Evolutionary conservation across 371 early-diverging fungal genomes (phyloP).

Genomic region (Lichtheimia ramosa): DNA sequence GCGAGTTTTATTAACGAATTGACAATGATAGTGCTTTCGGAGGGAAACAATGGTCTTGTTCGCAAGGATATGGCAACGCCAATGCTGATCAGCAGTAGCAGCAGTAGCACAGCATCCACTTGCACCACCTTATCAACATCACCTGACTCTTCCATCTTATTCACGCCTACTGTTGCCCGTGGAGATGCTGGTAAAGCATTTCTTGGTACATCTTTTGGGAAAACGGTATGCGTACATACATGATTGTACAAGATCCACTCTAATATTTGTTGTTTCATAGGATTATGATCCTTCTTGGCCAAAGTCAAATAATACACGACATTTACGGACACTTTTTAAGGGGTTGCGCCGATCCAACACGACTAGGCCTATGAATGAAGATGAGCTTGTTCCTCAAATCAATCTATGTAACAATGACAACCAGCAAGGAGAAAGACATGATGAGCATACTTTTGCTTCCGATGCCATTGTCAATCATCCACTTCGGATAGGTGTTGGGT

Average conservation of each 20-base stretch:
- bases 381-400: slow-evolving; percentile 22
- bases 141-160: not conserved
- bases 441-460: slow-evolving; percentile 39
- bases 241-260: too few relatives aligned
- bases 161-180: not conserved
- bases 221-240: not conserved
- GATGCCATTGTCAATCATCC: slow-evolving; percentile 56
- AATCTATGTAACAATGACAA: slow-evolving; percentile 40
- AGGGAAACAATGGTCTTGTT: not conserved
- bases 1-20: not conserved
- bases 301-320: not conserved
- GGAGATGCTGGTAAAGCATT: slow-evolving; percentile 3
- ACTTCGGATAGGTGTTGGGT: slow-evolving; percentile 42
- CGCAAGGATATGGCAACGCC: not conserved
- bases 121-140: slow-evolving; percentile 6
- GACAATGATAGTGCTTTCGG: not conserved
- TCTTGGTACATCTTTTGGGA: not conserved
- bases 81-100: slow-evolving; percentile 2
- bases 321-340: slow-evolving; percentile 8
- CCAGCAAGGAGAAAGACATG: slow-evolving; percentile 12
- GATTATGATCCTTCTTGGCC: not conserved
- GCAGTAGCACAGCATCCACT: slow-evolving; percentile 8
- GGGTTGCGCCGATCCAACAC: slow-evolving; percentile 11
- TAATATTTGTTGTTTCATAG: not conserved
- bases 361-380: slow-evolving; percentile 12